phyloP scores from a whole-genome alignment of 371 early-diverging fungal genomes.

The Apophysomyces trapeziformis region DNA sequence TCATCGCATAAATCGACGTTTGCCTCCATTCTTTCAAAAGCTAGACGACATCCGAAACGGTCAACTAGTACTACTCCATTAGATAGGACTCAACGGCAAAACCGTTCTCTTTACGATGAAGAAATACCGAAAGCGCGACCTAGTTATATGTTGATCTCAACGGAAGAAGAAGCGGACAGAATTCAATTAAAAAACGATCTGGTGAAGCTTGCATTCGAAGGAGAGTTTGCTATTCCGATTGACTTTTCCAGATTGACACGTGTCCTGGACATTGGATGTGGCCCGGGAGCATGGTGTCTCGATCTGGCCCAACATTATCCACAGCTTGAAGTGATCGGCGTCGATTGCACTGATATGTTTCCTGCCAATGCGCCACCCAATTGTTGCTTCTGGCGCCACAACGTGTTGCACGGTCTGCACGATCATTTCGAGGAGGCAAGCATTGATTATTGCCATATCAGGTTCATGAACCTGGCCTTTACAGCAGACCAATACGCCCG shows the following conservation, averaged over 20 bases:
- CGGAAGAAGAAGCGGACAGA: slow-evolving; percentile 12
- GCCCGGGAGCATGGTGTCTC: slow-evolving; percentile 43
- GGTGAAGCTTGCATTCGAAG: slow-evolving; percentile 43
- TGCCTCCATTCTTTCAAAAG: slow-evolving; percentile 11
- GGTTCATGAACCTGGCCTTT: slow-evolving; percentile 16
- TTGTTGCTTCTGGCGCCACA: slow-evolving; percentile 29
- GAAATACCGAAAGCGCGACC: not conserved
- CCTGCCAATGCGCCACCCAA: slow-evolving; percentile 34
- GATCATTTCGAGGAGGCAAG: slow-evolving; percentile 16
- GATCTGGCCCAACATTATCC: slow-evolving; percentile 37
- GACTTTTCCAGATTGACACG: slow-evolving; percentile 23
- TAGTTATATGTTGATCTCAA: slow-evolving; percentile 6
- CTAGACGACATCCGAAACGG: slow-evolving; percentile 19
- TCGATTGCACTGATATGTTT: slow-evolving; percentile 39
- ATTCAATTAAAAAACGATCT: slow-evolving; percentile 27
- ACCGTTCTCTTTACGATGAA: not conserved
- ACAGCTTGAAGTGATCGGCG: slow-evolving; percentile 34
- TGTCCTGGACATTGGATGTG: slow-evolving; percentile 41
- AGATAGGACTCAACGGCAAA: not conserved
- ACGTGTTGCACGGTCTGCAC: slow-evolving; percentile 31
- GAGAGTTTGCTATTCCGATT: slow-evolving; percentile 36
- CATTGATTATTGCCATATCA: not conserved
- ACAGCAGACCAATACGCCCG: slow-evolving; percentile 27
- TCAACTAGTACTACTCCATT: not conserved
- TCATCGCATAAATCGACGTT: slow-evolving; percentile 3